phyloP scores from a whole-genome alignment of 2,329 filamentous ascomycete genomes.

The Calonectria henricotiae region DNA sequence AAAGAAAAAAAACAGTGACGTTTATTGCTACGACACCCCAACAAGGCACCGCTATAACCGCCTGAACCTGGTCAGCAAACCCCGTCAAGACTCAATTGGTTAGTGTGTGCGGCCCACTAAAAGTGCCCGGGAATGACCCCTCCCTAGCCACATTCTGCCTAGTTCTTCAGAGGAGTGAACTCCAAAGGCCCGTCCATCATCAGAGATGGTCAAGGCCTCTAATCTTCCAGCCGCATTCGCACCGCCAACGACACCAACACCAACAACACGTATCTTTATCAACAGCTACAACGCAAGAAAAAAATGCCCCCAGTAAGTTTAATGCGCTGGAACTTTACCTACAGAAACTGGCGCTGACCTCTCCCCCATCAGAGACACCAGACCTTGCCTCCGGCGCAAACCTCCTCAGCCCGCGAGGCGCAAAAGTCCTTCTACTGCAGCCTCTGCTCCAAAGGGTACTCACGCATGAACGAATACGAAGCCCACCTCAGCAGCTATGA shows the following conservation, averaged over 20 bases:
- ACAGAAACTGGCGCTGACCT: slow-evolving; percentile 32
- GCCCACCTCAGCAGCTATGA: slow-evolving; percentile 95
- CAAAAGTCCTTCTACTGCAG: slow-evolving; percentile 87
- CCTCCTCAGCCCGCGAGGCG: slow-evolving; percentile 80
- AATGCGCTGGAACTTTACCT: slow-evolving; percentile 60
- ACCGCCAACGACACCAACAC: neutral
- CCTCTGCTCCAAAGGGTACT: slow-evolving; percentile 94
- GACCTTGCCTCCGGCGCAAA: slow-evolving; percentile 73
- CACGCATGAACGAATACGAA: slow-evolving; percentile 96
- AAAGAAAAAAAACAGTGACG: slow-evolving; percentile 45
- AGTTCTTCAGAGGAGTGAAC: slow-evolving; percentile 2
- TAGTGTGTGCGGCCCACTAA: neutral
- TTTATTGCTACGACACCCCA: slow-evolving; percentile 42
- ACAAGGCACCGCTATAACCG: slow-evolving; percentile 17
- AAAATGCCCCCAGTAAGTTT: slow-evolving; percentile 72
- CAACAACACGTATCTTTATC: neutral
- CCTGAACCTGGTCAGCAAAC: slow-evolving; percentile 46
- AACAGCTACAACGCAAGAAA: slow-evolving; percentile 11
- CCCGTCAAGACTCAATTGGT: slow-evolving; percentile 45
- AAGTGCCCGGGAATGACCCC: neutral
- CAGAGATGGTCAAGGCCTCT: neutral
- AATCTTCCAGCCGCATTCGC: slow-evolving; percentile 7
- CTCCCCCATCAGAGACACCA: slow-evolving; percentile 67
- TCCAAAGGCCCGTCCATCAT: neutral
- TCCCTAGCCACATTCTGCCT: slow-evolving; percentile 27